Evolutionary conservation across 176 grass and related monocot species (phyloP), one percentile per base, ranked within the genome.

Genomic region (Otatea glauca): DNA sequence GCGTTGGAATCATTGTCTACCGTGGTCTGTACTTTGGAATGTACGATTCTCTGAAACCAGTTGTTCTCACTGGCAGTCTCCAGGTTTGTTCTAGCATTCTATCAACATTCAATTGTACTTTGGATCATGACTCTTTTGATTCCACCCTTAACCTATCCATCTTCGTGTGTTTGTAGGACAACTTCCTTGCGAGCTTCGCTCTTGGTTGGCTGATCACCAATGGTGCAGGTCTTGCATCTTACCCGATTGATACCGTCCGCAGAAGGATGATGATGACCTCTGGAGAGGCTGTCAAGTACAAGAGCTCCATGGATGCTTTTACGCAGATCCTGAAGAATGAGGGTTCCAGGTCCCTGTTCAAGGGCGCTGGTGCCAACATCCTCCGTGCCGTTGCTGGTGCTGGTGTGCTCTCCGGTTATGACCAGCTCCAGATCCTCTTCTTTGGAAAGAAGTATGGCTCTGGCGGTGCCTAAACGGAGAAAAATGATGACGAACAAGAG

Each of bases 241-340:
- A 98, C 84, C 95, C 95, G 32, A 88, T 95, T 35, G 95, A 98
- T 63, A 98, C 95, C 0, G 92, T 98, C 85, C 93, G 95, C 47
- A 98, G 95, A 93, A 85, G 95, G 65, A 98, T 98, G 95, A 98
- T 98, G 95, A 98, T 98, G 95, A 98, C 95, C 7, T 98, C 95
- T 11, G 95, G 95, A 60, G 95, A 94, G 54, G 91, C 91, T 0
- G 95, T 98, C 50, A 94, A 98, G 87, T 98, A 98, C 92, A 98
- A 93, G 76, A 92, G 89, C 87, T 98, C 95, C 6, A 6, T 98
- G 47, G 92, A 98, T 10, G 92, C 92, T 2, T 95, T 98, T 51
- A 17, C 59, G 25, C 95, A 98, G 71, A 98, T 98, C 25, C 79
- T 98, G 66, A 90, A 90, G 76, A 98, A 92, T 8, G 95, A 98